phyloP scores from a whole-genome alignment of 2,329 filamentous ascomycete species.

The Botryotinia narcissicola region DNA sequence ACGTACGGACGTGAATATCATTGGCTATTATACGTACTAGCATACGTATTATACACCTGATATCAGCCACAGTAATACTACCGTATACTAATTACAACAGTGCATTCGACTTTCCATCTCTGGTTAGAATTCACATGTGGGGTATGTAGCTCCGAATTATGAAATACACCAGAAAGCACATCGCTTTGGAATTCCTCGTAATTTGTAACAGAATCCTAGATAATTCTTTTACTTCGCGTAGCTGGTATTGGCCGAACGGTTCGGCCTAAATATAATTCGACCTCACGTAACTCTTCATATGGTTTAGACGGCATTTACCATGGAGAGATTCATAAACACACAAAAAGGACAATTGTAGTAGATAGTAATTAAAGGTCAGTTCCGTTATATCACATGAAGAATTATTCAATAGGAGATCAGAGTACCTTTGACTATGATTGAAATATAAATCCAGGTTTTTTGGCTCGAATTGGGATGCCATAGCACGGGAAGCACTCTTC shows the following conservation, averaged over 20 bases:
- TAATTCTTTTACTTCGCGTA: not conserved
- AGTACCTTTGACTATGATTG: not conserved
- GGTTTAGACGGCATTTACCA: not conserved
- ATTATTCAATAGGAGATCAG: not conserved
- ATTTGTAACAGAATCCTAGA: not conserved
- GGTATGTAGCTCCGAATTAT: not conserved
- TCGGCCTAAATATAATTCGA: not conserved
- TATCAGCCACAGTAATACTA: too few species aligned
- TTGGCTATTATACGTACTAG: too few species aligned
- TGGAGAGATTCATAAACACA: not conserved
- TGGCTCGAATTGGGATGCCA: not conserved
- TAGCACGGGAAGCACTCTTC: too few species aligned
- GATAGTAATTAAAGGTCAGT: fast-evolving
- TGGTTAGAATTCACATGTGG: not conserved
- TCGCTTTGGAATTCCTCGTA: not conserved
- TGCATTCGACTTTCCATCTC: not conserved
- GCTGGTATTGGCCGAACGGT: not conserved
- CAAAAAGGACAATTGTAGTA: not conserved
- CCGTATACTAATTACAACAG: too few species aligned
- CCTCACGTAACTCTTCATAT: not conserved
- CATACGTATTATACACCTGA: too few species aligned
- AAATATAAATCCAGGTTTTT: not conserved
- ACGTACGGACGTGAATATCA: too few species aligned
- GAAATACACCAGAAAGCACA: not conserved
- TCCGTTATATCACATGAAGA: not conserved